Evolutionary conservation across 2,329 filamentous ascomycete species (phyloP).

Genomic region (Hypoxylon sp.): DNA sequence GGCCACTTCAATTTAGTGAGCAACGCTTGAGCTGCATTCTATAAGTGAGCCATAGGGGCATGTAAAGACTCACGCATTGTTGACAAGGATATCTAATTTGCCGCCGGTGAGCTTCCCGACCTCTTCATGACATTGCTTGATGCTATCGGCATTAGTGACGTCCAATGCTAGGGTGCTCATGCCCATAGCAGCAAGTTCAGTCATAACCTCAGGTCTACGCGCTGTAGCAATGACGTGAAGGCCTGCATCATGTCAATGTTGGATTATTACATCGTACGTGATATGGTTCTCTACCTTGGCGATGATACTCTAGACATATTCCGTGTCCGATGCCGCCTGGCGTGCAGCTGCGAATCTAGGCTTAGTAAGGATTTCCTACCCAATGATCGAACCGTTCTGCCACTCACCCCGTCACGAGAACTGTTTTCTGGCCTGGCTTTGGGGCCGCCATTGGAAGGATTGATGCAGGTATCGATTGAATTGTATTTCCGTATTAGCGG

Average conservation of each 20-base stretch:
- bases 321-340: constrained; percentile 72
- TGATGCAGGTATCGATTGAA: neutral
- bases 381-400: neutral
- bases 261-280: neutral
- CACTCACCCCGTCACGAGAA: constrained; percentile 42
- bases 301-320: constrained; percentile 67
- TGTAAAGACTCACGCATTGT: constrained; percentile 66
- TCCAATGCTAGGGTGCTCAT: constrained; percentile 68
- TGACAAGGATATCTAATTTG: constrained; percentile 71
- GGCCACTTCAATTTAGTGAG: constrained; percentile 58
- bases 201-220: constrained; percentile 64
- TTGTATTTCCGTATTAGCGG: neutral
- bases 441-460: constrained; percentile 31
- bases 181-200: constrained; percentile 62
- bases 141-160: constrained; percentile 67
- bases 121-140: constrained; percentile 63
- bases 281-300: constrained; percentile 58
- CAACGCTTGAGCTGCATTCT: neutral
- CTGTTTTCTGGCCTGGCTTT: constrained; percentile 41
- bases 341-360: constrained; percentile 62
- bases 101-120: constrained; percentile 66
- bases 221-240: constrained; percentile 71
- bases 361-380: neutral
- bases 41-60: neutral
- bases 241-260: constrained; percentile 53